A percentile compares a stretch with the other conserved stretches of the same genome.
Evolutionary conservation across 176 grass and related monocot species (phyloP).

Genomic region (Cocos nucifera): DNA sequence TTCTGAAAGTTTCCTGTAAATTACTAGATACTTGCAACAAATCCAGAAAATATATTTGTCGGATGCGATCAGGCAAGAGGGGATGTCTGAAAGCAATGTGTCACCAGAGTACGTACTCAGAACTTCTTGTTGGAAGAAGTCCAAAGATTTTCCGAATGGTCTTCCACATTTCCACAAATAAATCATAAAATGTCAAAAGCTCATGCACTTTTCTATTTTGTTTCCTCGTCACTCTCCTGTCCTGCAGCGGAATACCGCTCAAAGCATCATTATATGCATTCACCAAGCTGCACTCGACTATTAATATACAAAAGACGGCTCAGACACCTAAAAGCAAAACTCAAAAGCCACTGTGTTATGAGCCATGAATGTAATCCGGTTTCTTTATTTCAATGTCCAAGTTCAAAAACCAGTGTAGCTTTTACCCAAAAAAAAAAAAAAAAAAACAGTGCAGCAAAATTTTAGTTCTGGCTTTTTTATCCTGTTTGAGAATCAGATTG

Average conservation of each 20-base stretch:
- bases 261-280: constrained; percentile 67
- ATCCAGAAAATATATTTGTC: constrained; percentile 94
- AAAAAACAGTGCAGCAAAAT: too few species aligned
- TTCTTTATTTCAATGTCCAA: too few species aligned
- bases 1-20: constrained; percentile 77
- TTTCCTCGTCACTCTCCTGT: constrained; percentile 40
- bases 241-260: constrained; percentile 40
- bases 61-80: constrained; percentile 45
- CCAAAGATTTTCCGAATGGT: constrained; percentile 53
- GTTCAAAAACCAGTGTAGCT: too few species aligned
- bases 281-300: constrained; percentile 77
- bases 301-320: constrained; percentile 97
- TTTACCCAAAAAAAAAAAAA: too few species aligned
- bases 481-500: too few species aligned
- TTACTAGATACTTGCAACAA: constrained; percentile 59
- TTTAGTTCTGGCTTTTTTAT: too few species aligned
- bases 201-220: constrained; percentile 66
- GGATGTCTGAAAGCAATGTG: constrained; percentile 50
- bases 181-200: constrained; percentile 92
- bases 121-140: constrained; percentile 30
- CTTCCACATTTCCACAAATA: constrained; percentile 53
- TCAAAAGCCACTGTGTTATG: background rate
- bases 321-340: constrained; percentile 87
- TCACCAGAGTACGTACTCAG: constrained; percentile 48
- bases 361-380: too few species aligned